These are phyloP conservation scores for Hypoxylon sp. DNA, from an alignment of 2,329 filamentous ascomycete species.

Conservation along the genomic window DNA sequence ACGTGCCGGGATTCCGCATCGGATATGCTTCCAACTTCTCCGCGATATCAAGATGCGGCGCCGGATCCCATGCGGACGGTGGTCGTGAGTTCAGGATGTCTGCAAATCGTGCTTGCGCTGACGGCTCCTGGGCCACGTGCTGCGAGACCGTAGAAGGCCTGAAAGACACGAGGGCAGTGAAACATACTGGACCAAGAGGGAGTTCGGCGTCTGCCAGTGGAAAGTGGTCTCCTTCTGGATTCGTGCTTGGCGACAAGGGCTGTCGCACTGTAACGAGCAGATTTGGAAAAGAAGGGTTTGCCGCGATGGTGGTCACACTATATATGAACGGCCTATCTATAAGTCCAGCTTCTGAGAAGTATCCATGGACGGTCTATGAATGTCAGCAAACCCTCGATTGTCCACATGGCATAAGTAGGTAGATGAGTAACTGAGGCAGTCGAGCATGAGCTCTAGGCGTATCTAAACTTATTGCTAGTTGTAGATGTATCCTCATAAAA, in stretches of 20 bases:
- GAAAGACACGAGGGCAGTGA: constrained; percentile 68
- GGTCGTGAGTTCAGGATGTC: constrained; percentile 57
- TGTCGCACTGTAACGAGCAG: constrained; percentile 66
- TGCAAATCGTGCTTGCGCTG: constrained; percentile 62
- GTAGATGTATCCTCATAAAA: background rate
- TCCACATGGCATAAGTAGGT: background rate
- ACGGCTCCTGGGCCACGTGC: constrained; percentile 57
- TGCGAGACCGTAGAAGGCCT: constrained; percentile 59
- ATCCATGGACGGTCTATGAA: constrained; percentile 68
- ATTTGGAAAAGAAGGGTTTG: constrained; percentile 65
- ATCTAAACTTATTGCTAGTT: constrained; percentile 3
- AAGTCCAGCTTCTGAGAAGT: constrained; percentile 65
- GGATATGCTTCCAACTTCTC: constrained; percentile 56
- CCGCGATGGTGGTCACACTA: constrained; percentile 61
- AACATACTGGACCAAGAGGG: constrained; percentile 61
- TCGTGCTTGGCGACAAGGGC: constrained; percentile 58
- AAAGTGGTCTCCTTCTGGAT: constrained; percentile 55
- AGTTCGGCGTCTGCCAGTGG: constrained; percentile 58
- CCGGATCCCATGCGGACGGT: constrained; percentile 61
- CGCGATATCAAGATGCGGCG: constrained; percentile 64
- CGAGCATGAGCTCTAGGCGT: background rate
- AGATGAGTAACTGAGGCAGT: background rate
- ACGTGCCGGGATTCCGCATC: constrained; percentile 58
- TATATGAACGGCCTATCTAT: constrained; percentile 68
- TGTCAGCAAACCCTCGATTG: constrained; percentile 20